Conservation (phyloP, 2,329 filamentous ascomycete species). For the Leptographium wingfieldii region DNA sequence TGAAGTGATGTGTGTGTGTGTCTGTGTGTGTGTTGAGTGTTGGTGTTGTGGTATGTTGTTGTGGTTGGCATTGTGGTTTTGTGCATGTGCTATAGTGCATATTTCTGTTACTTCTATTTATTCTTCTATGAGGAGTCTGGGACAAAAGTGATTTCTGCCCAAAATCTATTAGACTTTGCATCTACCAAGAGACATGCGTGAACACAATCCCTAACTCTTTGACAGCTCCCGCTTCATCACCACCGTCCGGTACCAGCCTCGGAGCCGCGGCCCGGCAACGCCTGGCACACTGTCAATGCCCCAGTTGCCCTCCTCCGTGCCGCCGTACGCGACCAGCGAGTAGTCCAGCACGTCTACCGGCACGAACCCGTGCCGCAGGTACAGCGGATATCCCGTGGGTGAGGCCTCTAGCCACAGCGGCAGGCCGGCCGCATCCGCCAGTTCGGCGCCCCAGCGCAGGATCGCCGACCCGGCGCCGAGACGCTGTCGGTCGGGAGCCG, state of each 20-base stretch:
- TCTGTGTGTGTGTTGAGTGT: background rate
- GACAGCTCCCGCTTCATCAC: constrained; percentile 14
- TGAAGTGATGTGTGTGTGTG: constrained; percentile 20
- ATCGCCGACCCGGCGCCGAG: constrained; percentile 18
- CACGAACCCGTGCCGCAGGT: constrained; percentile 17
- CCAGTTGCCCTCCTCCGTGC: constrained; percentile 14
- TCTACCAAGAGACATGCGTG: no score
- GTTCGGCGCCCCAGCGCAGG: constrained; percentile 14
- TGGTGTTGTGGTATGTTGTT: no score
- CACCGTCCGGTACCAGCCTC: constrained; percentile 14
- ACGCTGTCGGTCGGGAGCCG: constrained; percentile 12
- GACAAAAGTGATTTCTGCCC: no score
- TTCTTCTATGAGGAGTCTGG: no score
- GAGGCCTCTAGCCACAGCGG: constrained; percentile 17
- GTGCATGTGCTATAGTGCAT: no score
- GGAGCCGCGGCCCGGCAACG: constrained; percentile 11
- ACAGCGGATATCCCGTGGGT: constrained; percentile 17
- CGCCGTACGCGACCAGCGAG: constrained; percentile 12
- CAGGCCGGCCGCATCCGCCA: constrained; percentile 16
- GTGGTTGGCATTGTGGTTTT: no score
- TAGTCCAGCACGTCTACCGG: constrained; percentile 16
- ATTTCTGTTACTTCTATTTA: no score
- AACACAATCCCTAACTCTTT: background rate
- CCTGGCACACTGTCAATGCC: constrained; percentile 13
- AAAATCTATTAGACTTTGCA: no score